These are phyloP conservation scores for Neurospora sp. DNA, from an alignment of 495 filamentous ascomycete genomes.

Conservation along the genomic window DNA sequence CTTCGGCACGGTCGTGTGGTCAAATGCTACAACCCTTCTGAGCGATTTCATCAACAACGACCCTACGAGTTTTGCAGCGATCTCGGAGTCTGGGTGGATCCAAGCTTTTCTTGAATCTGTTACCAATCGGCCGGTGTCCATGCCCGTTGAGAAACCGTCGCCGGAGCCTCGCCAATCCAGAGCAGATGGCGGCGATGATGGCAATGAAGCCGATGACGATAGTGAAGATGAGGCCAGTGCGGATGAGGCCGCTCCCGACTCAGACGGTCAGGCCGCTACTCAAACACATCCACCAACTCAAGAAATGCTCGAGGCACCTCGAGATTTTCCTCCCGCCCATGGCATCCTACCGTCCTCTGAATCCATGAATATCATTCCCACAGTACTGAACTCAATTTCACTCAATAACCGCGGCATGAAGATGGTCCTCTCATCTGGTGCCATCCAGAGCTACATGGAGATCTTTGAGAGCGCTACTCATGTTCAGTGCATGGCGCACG, in stretches of 20 bases:
- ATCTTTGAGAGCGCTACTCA: slow-evolving; percentile 90
- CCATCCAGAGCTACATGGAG: slow-evolving; percentile 79
- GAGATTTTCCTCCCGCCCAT: slow-evolving; percentile 43
- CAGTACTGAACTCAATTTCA: slow-evolving; percentile 87
- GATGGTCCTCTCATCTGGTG: slow-evolving; percentile 74
- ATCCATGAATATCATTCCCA: slow-evolving; percentile 74
- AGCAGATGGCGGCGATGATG: neutral
- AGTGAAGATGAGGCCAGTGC: slow-evolving; percentile 24
- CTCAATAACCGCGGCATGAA: slow-evolving; percentile 82
- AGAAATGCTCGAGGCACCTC: slow-evolving; percentile 30
- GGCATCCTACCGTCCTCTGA: slow-evolving; percentile 79
- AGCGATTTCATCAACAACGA: slow-evolving; percentile 98
- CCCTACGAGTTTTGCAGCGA: slow-evolving; percentile 90
- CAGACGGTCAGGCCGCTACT: slow-evolving; percentile 27
- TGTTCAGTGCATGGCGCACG: slow-evolving; percentile 67
- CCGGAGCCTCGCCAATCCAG: slow-evolving; percentile 6
- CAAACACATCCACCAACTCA: slow-evolving; percentile 34
- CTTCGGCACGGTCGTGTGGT: slow-evolving; percentile 92
- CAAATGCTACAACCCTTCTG: slow-evolving; percentile 77
- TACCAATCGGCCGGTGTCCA: slow-evolving; percentile 45
- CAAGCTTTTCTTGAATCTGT: slow-evolving; percentile 72
- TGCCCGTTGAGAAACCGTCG: slow-evolving; percentile 17
- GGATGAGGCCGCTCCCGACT: slow-evolving; percentile 27
- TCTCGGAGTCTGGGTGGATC: slow-evolving; percentile 87
- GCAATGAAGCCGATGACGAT: neutral